Base-by-base conservation (phyloP, 1,139 yeast genomes). In the Nakaseomyces delphensis region DNA sequence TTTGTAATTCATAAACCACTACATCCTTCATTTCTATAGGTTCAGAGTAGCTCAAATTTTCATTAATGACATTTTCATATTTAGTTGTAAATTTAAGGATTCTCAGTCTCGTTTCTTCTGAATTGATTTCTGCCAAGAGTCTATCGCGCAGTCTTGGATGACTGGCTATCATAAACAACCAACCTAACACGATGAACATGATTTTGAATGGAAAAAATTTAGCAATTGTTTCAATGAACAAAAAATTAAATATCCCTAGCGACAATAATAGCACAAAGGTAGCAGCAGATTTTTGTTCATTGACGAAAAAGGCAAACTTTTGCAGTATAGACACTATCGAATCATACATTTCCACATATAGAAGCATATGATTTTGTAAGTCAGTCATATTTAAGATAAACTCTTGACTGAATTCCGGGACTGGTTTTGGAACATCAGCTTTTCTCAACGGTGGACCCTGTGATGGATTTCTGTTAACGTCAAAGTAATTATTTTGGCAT, bases 321-420 rank as follows among this genome's bases (percentile, higher is more conserved):
- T 67, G 63, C 21, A 83, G 67, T 40, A 74, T 46, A 57, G 70
- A 64, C 19, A 70, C 65, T 4, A 75, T 45, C 28, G 69, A 67
- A 61, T 86, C 93, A 69, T 79, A 85, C 0, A 69, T 63, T n/a
- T 66, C 61, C 9, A 82, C 77, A 55, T 79, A 84, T 14, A 79
- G 59, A n/a, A 79, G 60, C 86, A 83, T 81, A 52, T 79, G 81
- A 59, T 86, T 86, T 56, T 86, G 96, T 44, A 86, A 68, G 63
- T 86, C 96, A 0, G 94, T 84, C 52, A 84, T 67, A 59, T 86
- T 86, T 48, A 86, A 62, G 21, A 81, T 64, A 57, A 85, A 86
- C 58, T 86, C 95, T 43, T 84, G 71, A 15, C 91, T 79, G 40
- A 83, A 69, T 57, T 85, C 86, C 1, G 91, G 84, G 3, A 80